These are phyloP conservation scores for Xylariaceae sp. DNA, from an alignment of 2,329 filamentous ascomycete genomes.

Conservation along the genomic window DNA sequence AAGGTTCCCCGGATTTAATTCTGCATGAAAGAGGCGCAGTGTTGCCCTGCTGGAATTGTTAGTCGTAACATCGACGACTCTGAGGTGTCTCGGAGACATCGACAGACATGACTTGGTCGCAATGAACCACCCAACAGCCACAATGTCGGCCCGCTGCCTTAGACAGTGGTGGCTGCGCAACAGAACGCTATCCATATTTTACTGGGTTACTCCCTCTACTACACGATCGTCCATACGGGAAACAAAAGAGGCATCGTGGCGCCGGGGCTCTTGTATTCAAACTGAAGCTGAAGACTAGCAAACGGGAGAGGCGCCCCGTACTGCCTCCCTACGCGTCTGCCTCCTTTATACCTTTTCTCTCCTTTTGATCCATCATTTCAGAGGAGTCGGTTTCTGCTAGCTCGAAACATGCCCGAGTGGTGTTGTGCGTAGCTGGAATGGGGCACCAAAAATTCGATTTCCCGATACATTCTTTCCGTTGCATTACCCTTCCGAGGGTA, in stretches of 20 bases:
- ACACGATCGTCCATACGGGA: not conserved
- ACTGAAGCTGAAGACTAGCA: not conserved
- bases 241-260: conserved; percentile 4
- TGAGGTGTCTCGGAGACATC: conserved; percentile 24
- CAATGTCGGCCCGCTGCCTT: not conserved
- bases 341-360: conserved; percentile 17
- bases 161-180: not conserved
- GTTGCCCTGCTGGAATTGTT: too few relatives aligned
- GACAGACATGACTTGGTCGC: conserved; percentile 16
- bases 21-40: not conserved
- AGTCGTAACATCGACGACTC: conserved; percentile 5
- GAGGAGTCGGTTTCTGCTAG: conserved; percentile 23
- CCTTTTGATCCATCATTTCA: conserved; percentile 30
- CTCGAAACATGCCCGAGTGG: conserved; percentile 33
- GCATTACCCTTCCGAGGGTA: conserved; percentile 28
- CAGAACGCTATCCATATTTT: not conserved
- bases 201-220: not conserved
- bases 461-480: conserved; percentile 37
- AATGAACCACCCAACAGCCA: not conserved
- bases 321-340: not conserved
- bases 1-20: not conserved
- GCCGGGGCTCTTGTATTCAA: conserved; percentile 2
- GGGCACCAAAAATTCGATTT: conserved; percentile 29
- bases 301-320: not conserved
- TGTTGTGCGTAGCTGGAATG: conserved; percentile 40